Evolutionary conservation across 148 eudicot species (phyloP).

Genomic region (Silene uniflora): DNA sequence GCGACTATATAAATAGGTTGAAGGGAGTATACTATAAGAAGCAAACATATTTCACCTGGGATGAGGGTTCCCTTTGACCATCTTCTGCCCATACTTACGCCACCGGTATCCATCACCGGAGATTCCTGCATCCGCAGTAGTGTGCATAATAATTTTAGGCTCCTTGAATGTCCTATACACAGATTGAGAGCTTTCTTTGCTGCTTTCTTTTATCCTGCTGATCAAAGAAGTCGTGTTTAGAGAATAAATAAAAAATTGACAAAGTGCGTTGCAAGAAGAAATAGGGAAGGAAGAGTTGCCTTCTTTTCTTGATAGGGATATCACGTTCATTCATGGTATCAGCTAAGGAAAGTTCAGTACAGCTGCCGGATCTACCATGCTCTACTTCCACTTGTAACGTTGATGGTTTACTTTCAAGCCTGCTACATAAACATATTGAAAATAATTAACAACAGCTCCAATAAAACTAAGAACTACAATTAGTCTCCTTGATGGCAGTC

Average conservation of each 20-base stretch:
- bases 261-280: neutral
- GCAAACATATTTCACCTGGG: conserved; percentile 52
- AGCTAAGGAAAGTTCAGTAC: conserved; percentile 31
- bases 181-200: conserved; percentile 33
- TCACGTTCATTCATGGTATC: conserved; percentile 40
- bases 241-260: neutral
- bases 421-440: conserved; percentile 8
- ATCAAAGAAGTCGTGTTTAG: conserved; percentile 11
- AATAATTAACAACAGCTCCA: neutral
- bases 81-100: conserved; percentile 95
- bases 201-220: conserved; percentile 57
- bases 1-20: neutral
- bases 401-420: conserved; percentile 20
- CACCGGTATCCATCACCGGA: conserved; percentile 83
- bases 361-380: conserved; percentile 17
- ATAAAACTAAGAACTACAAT: neutral
- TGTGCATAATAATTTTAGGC: conserved; percentile 67
- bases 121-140: conserved; percentile 58
- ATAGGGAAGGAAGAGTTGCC: conserved; percentile 30
- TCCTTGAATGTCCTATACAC: conserved; percentile 53
- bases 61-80: conserved; percentile 79
- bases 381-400: conserved; percentile 20
- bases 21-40: neutral
- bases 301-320: conserved; percentile 53
- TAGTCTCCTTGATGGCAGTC: too few species aligned